Conservation (phyloP, 164 flowering plant genomes). For the Piper longum region DNA sequence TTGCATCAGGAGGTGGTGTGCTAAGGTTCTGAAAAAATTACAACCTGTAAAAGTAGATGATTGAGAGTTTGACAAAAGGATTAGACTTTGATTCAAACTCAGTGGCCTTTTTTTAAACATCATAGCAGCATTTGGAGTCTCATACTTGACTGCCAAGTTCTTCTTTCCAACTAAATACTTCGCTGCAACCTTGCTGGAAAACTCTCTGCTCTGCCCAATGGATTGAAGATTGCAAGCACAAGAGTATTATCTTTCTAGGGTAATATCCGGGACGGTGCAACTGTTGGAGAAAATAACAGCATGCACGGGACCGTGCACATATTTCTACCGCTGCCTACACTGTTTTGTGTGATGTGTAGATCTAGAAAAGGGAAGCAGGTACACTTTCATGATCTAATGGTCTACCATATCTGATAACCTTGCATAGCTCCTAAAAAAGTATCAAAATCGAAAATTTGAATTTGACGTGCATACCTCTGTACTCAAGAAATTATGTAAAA, state of each 20-base stretch:
- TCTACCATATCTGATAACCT: too few relatives aligned
- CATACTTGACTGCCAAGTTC: too few relatives aligned
- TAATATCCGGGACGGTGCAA: neutral
- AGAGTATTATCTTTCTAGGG: too few relatives aligned
- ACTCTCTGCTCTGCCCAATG: neutral
- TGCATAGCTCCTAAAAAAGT: neutral
- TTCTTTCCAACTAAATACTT: too few relatives aligned
- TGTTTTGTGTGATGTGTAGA: neutral
- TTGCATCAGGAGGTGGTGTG: too few relatives aligned
- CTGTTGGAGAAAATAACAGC: neutral
- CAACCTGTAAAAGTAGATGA: too few relatives aligned
- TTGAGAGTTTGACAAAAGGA: too few relatives aligned
- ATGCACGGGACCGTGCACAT: neutral
- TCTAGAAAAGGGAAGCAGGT: neutral
- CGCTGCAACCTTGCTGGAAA: too few relatives aligned
- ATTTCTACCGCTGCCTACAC: neutral
- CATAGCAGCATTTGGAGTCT: too few relatives aligned
- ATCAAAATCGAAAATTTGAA: neutral
- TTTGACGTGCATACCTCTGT: constrained; percentile 36
- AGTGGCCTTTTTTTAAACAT: too few relatives aligned
- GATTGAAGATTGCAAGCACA: neutral
- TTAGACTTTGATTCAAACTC: too few relatives aligned
- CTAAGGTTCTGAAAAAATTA: too few relatives aligned
- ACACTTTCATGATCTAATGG: neutral
- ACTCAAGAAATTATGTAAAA: constrained; percentile 80